These are phyloP conservation scores for Trametes cubensis DNA, from an alignment of 768 basidiomycete genomes.

Conservation along the genomic window DNA sequence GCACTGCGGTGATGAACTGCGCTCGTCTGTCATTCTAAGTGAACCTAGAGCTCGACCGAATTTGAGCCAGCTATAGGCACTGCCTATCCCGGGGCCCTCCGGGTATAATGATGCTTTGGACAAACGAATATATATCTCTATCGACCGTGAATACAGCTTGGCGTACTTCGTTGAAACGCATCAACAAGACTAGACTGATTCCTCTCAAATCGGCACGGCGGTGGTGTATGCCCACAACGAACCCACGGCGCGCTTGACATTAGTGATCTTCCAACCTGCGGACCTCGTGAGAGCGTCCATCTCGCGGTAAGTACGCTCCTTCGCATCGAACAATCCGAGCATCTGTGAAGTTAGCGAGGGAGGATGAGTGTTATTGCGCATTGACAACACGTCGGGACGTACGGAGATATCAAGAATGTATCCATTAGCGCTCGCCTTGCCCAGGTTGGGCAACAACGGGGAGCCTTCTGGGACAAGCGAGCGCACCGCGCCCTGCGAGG, in stretches of 20 bases:
- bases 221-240: slow-evolving; percentile 23
- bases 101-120: too few species aligned
- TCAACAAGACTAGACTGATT: too few species aligned
- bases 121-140: too few species aligned
- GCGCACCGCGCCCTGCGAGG: slow-evolving; percentile 1
- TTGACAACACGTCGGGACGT: background rate
- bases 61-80: too few species aligned
- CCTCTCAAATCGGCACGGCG: background rate
- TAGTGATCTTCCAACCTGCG: slow-evolving; percentile 64
- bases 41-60: too few species aligned
- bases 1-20: too few species aligned
- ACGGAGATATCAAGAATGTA: slow-evolving; percentile 23
- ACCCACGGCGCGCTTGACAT: slow-evolving; percentile 46
- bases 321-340: slow-evolving; percentile 63
- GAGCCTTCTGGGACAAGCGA: slow-evolving; percentile 15
- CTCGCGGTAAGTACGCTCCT: slow-evolving; percentile 68
- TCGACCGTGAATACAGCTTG: too few species aligned
- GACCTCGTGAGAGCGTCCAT: slow-evolving; percentile 53
- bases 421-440: slow-evolving; percentile 44
- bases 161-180: too few species aligned
- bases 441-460: slow-evolving; percentile 21
- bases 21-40: too few species aligned
- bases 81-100: too few species aligned
- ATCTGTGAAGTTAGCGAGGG: slow-evolving; percentile 45
- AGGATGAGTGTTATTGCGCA: background rate